A percentile compares a stretch with the other conserved stretches of the same genome.
Conservation (phyloP, 2,329 filamentous ascomycete genomes). For the Botrytis cinerea region DNA sequence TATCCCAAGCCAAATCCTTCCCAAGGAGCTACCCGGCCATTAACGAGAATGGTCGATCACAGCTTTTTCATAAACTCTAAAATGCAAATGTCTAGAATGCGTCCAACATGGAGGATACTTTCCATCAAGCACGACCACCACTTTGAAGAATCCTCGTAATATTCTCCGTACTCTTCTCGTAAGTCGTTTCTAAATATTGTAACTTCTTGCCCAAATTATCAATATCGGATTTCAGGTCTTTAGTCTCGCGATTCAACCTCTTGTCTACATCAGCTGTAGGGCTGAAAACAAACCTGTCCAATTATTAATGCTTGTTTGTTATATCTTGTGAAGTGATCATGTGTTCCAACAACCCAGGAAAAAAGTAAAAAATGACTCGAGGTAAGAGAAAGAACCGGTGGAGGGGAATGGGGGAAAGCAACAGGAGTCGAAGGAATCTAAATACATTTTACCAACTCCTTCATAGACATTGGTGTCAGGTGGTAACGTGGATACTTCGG, state of each 20-base stretch:
- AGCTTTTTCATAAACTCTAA: neutral
- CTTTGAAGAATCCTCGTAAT: constrained; percentile 82
- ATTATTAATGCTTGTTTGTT: constrained; percentile 20
- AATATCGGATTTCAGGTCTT: constrained; percentile 75
- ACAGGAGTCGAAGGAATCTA: neutral
- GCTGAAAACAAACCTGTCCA: constrained; percentile 78
- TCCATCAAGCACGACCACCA: constrained; percentile 38
- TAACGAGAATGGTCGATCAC: neutral
- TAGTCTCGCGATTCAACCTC: constrained; percentile 73
- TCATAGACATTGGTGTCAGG: constrained; percentile 82
- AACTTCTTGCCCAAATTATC: constrained; percentile 83
- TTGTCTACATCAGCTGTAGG: constrained; percentile 72
- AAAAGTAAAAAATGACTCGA: neutral
- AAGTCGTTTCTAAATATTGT: constrained; percentile 90
- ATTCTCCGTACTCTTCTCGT: constrained; percentile 89
- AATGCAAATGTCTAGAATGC: neutral
- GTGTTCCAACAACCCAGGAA: neutral
- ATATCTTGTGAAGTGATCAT: constrained; percentile 19
- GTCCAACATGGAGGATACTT: neutral
- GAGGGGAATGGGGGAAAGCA: neutral
- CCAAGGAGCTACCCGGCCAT: neutral
- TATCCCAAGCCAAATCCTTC: neutral
- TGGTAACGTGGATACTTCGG: constrained; percentile 77
- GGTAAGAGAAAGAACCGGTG: neutral
- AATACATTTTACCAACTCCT: constrained; percentile 95